A percentile compares a stretch with the other conserved stretches of the same genome.
phyloP scores from a whole-genome alignment of 768 basidiomycete genomes.

The Lentinula sp. region DNA sequence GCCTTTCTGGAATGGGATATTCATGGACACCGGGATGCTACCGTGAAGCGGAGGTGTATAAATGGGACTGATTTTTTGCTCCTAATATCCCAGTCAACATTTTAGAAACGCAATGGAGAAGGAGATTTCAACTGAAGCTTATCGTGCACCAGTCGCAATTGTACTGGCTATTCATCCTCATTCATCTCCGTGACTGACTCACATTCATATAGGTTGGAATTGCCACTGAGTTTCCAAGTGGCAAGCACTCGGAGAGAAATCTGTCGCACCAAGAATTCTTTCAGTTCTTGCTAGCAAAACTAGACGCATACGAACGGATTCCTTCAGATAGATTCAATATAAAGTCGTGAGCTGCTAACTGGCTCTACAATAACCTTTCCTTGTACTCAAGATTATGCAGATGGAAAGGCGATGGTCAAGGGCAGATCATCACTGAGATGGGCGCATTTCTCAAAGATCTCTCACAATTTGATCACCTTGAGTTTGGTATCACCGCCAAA shows the following conservation, averaged over 20 bases:
- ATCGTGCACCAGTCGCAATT: no score
- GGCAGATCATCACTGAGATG: background rate
- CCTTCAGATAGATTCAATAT: background rate
- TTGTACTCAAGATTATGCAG: background rate
- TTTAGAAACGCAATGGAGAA: no score
- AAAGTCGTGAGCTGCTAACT: background rate
- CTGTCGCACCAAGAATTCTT: conserved; percentile 28
- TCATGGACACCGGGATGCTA: no score
- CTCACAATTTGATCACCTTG: conserved; percentile 20
- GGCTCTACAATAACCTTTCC: no score
- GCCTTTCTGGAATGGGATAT: no score
- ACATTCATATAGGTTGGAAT: conserved; percentile 24
- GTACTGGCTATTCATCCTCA: no score
- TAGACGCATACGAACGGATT: conserved; percentile 17
- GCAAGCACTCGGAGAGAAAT: conserved; percentile 18
- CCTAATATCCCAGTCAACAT: no score
- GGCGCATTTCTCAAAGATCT: conserved; percentile 27
- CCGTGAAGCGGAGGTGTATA: no score
- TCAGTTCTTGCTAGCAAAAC: conserved; percentile 25
- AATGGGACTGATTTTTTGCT: no score
- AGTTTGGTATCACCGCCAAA: conserved; percentile 23
- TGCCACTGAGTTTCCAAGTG: conserved; percentile 32
- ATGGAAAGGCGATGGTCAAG: background rate
- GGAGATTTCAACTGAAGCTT: no score
- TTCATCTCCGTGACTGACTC: no score